Base-by-base conservation (phyloP, 768 basidiomycete genomes). In the Mycena vitilis region DNA sequence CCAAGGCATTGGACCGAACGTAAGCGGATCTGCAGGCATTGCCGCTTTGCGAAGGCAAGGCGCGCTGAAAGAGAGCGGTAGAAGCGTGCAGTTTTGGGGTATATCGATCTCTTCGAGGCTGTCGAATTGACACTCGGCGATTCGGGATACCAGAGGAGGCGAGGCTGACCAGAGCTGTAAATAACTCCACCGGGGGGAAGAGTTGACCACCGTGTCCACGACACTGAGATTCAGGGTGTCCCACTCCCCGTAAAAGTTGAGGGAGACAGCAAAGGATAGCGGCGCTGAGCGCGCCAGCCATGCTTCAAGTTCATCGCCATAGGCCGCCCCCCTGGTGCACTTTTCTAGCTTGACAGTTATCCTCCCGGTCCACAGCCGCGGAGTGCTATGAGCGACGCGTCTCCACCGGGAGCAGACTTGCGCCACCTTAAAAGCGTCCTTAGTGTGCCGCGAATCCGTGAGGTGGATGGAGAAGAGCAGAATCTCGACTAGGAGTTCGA, bases 321-420 rank as follows among this genome's bases (percentile, higher is more conserved):
- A 30, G 30, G 30, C 30, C 30, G 30, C 30, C 5, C 30, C 30
- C 5, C 30, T 30, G 30, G 30, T 30, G 5, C 30, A 30, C 30
- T 30, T 30, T 30, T 30, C 30, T 30, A 45, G 44, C 3, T 45
- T 18, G 13, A 54, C 10, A 16, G 6, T 18, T 15, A 54, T 36
- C 2, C 7, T 6, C 36, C 53, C 53, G 16, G 36, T 10, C 53
- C 53, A 54, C n/a, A 54, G 36, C 13, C 16, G 53, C 13, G 53
- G 53, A 10, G 53, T 54, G 10, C 3, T 20, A 9, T 10, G 5
- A 11, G 36, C 34, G 11, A 54, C 16, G 7, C 36, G 36, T 23
- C 36, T 36, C 53, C 53, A 54, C 11, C 38, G 18, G 4, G 53
- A 54, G 20, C 53, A 54, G 53, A 54, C 53, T 20, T 54, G 53